Percentiles rank a stretch among this genome's conserved stretches.
Evolutionary conservation across 768 basidiomycete genomes (phyloP).

Genomic region (Tulasnella sp.): DNA sequence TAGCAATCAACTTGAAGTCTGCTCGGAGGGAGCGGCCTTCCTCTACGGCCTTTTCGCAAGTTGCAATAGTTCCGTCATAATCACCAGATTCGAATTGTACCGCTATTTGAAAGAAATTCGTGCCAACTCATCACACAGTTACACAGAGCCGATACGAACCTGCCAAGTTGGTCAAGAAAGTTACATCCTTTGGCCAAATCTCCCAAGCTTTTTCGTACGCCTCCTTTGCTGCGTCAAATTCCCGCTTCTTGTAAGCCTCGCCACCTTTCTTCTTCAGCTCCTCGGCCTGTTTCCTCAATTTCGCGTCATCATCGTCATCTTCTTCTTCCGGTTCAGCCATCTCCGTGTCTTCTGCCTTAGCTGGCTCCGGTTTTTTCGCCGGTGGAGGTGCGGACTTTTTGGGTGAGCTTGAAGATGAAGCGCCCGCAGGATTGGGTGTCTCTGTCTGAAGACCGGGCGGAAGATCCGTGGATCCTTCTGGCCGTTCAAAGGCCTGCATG

Average conservation of each 20-base stretch:
- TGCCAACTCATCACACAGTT: not conserved
- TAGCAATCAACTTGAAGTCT: constrained; percentile 91
- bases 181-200: constrained; percentile 80
- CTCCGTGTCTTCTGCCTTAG: constrained; percentile 31
- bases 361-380: constrained; percentile 27
- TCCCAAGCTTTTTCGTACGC: constrained; percentile 87
- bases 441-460: constrained; percentile 41
- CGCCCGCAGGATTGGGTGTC: constrained; percentile 26
- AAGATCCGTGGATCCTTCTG: constrained; percentile 71
- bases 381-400: constrained; percentile 30
- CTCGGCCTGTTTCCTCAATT: constrained; percentile 64
- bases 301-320: constrained; percentile 54
- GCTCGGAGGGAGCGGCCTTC: constrained; percentile 83
- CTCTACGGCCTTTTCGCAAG: constrained; percentile 91
- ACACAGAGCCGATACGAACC: constrained; percentile 33
- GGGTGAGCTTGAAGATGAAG: constrained; percentile 30
- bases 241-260: constrained; percentile 73
- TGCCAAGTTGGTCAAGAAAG: constrained; percentile 82
- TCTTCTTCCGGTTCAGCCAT: constrained; percentile 40
- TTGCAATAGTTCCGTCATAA: constrained; percentile 80
- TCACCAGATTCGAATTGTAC: constrained; percentile 90
- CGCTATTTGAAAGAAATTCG: constrained; percentile 35
- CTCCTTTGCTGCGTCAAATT: constrained; percentile 62
- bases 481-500: constrained; percentile 70
- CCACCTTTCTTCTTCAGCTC: constrained; percentile 66